Evolutionary conservation across 1,139 yeast species (phyloP), one percentile per base, ranked within the genome.

Genomic region (Candida dubliniensis): DNA sequence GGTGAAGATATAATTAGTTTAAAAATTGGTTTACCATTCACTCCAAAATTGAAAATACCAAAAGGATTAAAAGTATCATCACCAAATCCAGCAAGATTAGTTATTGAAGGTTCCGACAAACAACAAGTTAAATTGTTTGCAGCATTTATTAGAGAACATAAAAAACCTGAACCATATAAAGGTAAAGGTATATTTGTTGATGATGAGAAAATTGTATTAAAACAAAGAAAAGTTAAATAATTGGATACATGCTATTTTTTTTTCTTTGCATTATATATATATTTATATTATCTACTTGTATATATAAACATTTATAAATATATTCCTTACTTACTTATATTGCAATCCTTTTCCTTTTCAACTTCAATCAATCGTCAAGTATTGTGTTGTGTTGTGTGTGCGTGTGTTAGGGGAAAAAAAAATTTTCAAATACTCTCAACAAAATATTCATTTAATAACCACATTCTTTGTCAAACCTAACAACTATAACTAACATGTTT

Each of bases 81-180:
- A 11, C 98, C 99, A 8, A 77, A 82, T 13, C 96, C 97, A n/a
- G 88, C 96, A 13, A 78, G 96, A 54, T 69, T 95, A 45, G 74
- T 93, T 47, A 72, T 95, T 34, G 96, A 89, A 64, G 99, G 99
- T 29, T 70, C 82, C 40, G 85, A 93, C 67, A 87, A 88, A 66
- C 96, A 91, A 64, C 84, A 84, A 60, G 93, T 95, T 34, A 86
- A 83, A 59, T 76, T 85, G 48, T 87, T 89, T 65, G 99, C 99
- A 14, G 96, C 96, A 15, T 79, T 82, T 46, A 77, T 95, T 54
- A 83, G 99, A 64, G 82, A 81, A 56, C 81, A 81, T 73, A 87
- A 89, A 65, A 95, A 95, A 50, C 99, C 99, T 34, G 99, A 95
- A 69, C 97, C 98, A 34, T 95, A 95, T 67, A 95, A 95, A 69